Conservation (phyloP, 2,329 filamentous ascomycete species). For the Calonectria hongkongensis region DNA sequence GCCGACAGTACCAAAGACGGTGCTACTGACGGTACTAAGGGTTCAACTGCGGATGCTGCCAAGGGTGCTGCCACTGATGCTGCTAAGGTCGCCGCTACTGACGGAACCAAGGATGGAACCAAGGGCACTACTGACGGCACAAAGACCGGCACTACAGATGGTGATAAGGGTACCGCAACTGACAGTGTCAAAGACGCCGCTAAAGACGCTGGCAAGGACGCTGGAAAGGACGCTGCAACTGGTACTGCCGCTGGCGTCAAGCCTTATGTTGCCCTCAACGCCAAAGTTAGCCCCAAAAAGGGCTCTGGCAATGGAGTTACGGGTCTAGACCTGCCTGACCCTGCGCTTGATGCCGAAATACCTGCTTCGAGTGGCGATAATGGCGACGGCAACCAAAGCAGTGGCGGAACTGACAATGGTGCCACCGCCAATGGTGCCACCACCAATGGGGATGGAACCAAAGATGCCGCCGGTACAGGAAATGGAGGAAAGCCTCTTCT, state of each 20-base stretch:
- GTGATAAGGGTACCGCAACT: background rate
- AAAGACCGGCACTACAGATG: background rate
- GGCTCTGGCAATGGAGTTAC: background rate
- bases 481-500: background rate
- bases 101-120: background rate
- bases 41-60: background rate
- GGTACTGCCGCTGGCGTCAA: background rate
- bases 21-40: background rate
- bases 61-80: background rate
- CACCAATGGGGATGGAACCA: background rate
- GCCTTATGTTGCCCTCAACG: constrained; percentile 7
- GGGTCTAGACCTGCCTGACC: too few species aligned
- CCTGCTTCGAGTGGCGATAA: background rate
- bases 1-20: background rate
- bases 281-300: constrained; percentile 8
- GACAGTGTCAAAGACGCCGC: background rate
- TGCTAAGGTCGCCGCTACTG: background rate
- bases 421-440: background rate
- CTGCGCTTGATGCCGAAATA: background rate
- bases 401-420: background rate
- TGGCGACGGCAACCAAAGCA: background rate
- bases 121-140: background rate
- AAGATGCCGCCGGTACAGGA: background rate
- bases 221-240: background rate
- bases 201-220: background rate